phyloP scores from a whole-genome alignment of 2,329 filamentous ascomycete genomes.

The Podosphaera fusca region DNA sequence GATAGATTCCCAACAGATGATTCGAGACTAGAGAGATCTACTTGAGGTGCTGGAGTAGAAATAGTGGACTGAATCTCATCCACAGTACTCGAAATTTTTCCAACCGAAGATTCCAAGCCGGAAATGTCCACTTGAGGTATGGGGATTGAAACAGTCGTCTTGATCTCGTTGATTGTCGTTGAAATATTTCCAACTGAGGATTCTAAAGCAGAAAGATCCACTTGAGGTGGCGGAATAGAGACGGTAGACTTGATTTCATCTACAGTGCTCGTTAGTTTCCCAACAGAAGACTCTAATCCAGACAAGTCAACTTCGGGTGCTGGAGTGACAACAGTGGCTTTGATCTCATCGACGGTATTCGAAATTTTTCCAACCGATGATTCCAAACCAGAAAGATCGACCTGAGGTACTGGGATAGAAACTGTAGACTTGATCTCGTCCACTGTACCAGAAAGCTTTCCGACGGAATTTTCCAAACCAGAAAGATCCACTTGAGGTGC shows the following conservation, averaged over 20 bases:
- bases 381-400: conserved; percentile 4
- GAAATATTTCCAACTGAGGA: conserved; percentile 3
- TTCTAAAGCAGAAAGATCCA: not conserved
- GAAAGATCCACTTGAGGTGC: conserved; percentile 3
- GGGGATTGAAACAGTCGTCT: conserved; percentile 2
- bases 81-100: conserved; percentile 2
- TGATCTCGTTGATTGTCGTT: conserved; percentile 5
- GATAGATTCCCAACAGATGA: conserved; percentile 4
- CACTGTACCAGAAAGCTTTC: conserved; percentile 2
- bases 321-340: not conserved
- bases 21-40: conserved; percentile 4
- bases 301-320: conserved; percentile 6
- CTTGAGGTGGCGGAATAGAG: conserved; percentile 1
- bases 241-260: conserved; percentile 1
- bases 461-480: conserved; percentile 4
- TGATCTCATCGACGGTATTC: conserved; percentile 4
- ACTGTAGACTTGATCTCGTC: conserved; percentile 3
- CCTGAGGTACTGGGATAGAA: conserved; percentile 3
- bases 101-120: conserved; percentile 4
- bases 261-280: conserved; percentile 6
- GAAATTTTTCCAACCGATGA: conserved; percentile 4
- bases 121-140: conserved; percentile 3
- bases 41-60: conserved; percentile 3
- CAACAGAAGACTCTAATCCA: conserved; percentile 5
- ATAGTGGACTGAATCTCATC: conserved; percentile 2